These are phyloP conservation scores for Sclerotinia subarctica DNA, from an alignment of 2,329 filamentous ascomycete species.

Conservation along the genomic window DNA sequence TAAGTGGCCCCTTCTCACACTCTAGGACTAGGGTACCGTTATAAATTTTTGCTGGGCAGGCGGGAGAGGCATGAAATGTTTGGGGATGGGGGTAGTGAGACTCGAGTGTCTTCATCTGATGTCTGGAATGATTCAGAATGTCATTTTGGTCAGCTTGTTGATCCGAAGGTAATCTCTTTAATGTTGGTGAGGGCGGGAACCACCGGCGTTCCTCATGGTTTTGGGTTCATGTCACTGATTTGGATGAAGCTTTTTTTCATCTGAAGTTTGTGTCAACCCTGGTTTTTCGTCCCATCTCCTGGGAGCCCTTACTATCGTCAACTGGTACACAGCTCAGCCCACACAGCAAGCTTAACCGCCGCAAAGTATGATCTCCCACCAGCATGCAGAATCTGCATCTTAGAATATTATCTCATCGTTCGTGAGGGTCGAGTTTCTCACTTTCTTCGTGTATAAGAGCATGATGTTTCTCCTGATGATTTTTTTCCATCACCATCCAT, in stretches of 20 bases:
- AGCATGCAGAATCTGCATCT: background rate
- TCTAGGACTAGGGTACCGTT: background rate
- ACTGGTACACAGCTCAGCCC: background rate
- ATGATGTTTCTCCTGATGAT: background rate
- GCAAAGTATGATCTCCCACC: constrained; percentile 8
- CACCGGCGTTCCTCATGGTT: background rate
- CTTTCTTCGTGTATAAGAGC: constrained; percentile 10
- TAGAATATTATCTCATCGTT: background rate
- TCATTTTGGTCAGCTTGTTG: background rate
- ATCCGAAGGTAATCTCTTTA: background rate
- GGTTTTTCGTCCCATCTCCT: constrained; percentile 4
- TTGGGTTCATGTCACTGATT: background rate
- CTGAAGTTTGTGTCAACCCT: constrained; percentile 14
- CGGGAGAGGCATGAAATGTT: background rate
- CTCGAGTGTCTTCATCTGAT: constrained; percentile 16
- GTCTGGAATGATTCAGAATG: background rate
- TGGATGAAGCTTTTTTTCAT: constrained; percentile 1
- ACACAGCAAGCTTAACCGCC: constrained; percentile 1
- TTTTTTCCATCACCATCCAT: background rate
- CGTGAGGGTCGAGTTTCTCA: background rate
- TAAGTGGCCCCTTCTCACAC: background rate
- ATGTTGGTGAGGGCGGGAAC: background rate
- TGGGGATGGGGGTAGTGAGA: constrained; percentile 5
- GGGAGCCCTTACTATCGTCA: background rate
- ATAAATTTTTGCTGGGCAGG: no score